These are phyloP conservation scores for Eimeria mitis DNA, from an alignment of 169 alveolate species.

Conservation along the genomic window DNA sequence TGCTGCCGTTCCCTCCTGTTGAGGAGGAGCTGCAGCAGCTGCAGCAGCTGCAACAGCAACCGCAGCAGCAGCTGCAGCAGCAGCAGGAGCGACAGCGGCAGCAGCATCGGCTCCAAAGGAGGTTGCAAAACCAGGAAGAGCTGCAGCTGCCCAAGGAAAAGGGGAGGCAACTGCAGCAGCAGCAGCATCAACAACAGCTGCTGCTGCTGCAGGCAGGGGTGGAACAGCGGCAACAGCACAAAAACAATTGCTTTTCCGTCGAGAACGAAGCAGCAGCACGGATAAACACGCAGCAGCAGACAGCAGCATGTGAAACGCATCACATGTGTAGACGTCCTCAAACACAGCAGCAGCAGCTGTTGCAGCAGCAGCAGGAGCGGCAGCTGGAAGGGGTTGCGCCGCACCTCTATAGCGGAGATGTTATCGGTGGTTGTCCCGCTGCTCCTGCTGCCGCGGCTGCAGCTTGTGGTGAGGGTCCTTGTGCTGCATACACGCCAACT, in stretches of 20 bases:
- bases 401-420: neutral
- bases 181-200: conserved; percentile 1
- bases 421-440: neutral
- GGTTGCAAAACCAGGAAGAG: neutral
- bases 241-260: neutral
- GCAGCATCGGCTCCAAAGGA: neutral
- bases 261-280: neutral
- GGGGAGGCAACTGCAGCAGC: conserved; percentile 7
- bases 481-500: neutral
- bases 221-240: neutral
- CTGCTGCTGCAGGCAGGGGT: conserved; percentile 1
- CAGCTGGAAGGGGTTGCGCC: neutral
- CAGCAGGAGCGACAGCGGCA: neutral
- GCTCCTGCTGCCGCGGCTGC: conserved; percentile 8
- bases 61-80: neutral
- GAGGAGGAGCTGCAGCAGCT: conserved; percentile 22
- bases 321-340: neutral
- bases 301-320: neutral
- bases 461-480: conserved; percentile 4
- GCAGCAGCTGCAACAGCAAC: conserved; percentile 17
- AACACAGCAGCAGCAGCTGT: neutral
- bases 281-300: neutral
- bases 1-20: neutral
- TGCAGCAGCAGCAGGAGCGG: conserved; percentile 19
- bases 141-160: neutral